A percentile compares a stretch with the other conserved stretches of the same genome.
phyloP scores from a whole-genome alignment of 108 stramenopile genomes.

The Cylindrotheca fusiformis region DNA sequence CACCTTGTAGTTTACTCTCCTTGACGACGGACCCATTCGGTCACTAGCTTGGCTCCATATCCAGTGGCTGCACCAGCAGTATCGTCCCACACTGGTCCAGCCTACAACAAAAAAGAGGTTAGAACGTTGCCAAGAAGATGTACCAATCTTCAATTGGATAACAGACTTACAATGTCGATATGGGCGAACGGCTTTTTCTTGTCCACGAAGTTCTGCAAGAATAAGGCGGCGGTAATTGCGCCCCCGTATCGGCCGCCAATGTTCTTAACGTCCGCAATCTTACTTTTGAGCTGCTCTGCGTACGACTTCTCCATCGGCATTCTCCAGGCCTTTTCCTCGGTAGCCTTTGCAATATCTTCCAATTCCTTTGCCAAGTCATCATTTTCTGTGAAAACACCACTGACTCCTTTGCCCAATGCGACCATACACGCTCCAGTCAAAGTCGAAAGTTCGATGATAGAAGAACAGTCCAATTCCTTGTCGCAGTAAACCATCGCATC shows the following conservation, averaged over 20 bases:
- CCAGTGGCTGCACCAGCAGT: slow-evolving; percentile 84
- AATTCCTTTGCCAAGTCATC: slow-evolving; percentile 85
- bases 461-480: slow-evolving; percentile 85
- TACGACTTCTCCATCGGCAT: slow-evolving; percentile 85
- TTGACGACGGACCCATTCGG: slow-evolving; percentile 84
- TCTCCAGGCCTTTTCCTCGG: slow-evolving; percentile 91
- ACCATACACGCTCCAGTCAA: slow-evolving; percentile 93
- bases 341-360: slow-evolving; percentile 65
- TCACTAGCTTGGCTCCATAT: slow-evolving; percentile 89
- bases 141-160: background rate
- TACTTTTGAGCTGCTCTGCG: slow-evolving; percentile 78
- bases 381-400: slow-evolving; percentile 86
- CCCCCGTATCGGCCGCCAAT: slow-evolving; percentile 79
- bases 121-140: too few relatives aligned
- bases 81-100: slow-evolving; percentile 94
- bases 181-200: slow-evolving; percentile 84
- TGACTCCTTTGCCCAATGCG: slow-evolving; percentile 67
- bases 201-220: slow-evolving; percentile 87
- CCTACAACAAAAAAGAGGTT: too few relatives aligned
- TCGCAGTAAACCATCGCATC: slow-evolving; percentile 97
- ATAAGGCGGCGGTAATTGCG: slow-evolving; percentile 88
- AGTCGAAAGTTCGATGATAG: slow-evolving; percentile 93
- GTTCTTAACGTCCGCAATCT: slow-evolving; percentile 88
- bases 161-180: background rate
- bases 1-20: slow-evolving; percentile 26